Base-by-base conservation (phyloP, 306 rosid genomes). In the Neltuma alba region DNA sequence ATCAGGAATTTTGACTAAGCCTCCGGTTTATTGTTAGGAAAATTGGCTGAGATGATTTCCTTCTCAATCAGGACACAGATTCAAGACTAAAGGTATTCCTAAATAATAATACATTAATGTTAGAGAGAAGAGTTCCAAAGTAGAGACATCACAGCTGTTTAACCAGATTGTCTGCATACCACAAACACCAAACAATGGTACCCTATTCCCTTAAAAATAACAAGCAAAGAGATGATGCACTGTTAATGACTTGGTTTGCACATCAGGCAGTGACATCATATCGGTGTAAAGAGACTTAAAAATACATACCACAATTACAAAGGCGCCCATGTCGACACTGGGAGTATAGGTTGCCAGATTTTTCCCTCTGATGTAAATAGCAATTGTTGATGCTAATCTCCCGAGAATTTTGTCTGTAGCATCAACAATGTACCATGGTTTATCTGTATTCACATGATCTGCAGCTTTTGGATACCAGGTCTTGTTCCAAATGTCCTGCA, bases 291-390 rank as follows among this genome's bases (percentile, higher is more conserved):
- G 60, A 54, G 37, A 61, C 47, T 30, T 31, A n/a, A 64, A 68
- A 79, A 75, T 63, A 83, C 95, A 80, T 85, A 92, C 98, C 97
- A 92, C 99, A 82, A 92, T 89, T 64, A 92, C 94, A 80, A 92
- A 95, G 1, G 97, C 94, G 57, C 98, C 97, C 99, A 95, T 92
- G 89, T 92, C 98, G 57, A 95, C 99, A 75, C 98, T 95, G 13
- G 97, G 97, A 58, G 97, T 92, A 80, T 81, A 91, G 65, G 98
- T 92, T 5, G 83, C 86, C 55, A 88, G 74, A 73, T 92, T 83
- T 77, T 94, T 94, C 76, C 99, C 99, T 12, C 97, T 85, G 79
- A 92, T 92, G 79, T 88, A 76, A 82, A 86, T 88, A 30, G 99
- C 93, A 55, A 94, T 92, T 1, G 99, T 92, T 12, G 97, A 94